A percentile compares a stretch with the other conserved stretches of the same genome.
Conservation (phyloP, 2,329 filamentous ascomycete species). For the Verticillium dahliae region DNA sequence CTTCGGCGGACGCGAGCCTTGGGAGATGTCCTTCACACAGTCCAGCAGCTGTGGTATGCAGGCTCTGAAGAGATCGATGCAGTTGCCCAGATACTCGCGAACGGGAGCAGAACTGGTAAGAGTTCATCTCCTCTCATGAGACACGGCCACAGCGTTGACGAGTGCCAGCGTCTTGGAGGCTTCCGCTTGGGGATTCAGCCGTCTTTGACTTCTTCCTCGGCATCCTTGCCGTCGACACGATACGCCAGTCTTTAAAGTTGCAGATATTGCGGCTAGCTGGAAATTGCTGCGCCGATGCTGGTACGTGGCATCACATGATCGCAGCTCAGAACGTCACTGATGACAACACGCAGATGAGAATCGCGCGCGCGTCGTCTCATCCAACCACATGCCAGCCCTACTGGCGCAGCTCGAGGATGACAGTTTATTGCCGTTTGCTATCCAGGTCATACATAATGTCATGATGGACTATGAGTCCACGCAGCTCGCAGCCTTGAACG, state of each 20-base stretch:
- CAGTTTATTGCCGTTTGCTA: constrained; percentile 40
- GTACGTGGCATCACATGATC: constrained; percentile 19
- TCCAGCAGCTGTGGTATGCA: constrained; percentile 32
- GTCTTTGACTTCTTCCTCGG: constrained; percentile 50
- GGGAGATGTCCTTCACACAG: constrained; percentile 26
- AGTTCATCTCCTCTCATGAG: background rate
- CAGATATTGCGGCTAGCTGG: constrained; percentile 53
- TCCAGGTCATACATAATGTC: constrained; percentile 57
- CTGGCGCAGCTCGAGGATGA: constrained; percentile 41
- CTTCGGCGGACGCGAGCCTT: background rate
- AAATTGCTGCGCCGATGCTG: constrained; percentile 57
- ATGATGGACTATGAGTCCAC: constrained; percentile 57
- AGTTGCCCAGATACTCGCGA: constrained; percentile 45
- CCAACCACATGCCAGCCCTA: constrained; percentile 39
- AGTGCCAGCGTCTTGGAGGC: constrained; percentile 45
- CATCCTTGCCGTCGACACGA: constrained; percentile 30
- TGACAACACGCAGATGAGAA: constrained; percentile 43
- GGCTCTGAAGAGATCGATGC: constrained; percentile 33
- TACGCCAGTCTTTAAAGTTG: constrained; percentile 37
- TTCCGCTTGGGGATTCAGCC: constrained; percentile 50
- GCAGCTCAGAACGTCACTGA: background rate
- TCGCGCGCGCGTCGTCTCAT: constrained; percentile 45
- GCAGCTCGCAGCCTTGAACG: constrained; percentile 47
- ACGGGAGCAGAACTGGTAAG: constrained; percentile 50
- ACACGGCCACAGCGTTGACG: background rate